Conservation (phyloP, 441 rosid genomes). For the Mallotus repandus region DNA sequence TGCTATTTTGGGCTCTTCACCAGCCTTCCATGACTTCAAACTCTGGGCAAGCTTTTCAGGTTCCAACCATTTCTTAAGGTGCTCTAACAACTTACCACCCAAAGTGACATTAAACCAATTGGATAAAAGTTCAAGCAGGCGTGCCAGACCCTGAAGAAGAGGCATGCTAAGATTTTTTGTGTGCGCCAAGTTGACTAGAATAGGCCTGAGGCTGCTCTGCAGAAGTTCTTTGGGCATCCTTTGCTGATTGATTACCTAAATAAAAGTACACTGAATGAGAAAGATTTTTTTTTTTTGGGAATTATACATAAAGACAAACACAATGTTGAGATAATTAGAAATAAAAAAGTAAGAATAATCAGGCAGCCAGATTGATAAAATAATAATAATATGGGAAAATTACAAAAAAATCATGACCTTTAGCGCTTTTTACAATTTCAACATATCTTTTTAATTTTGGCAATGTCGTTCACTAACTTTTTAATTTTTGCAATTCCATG, state of each 20-base stretch:
- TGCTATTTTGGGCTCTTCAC: constrained; percentile 99
- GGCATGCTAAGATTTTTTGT: constrained; percentile 99
- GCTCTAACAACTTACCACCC: constrained; percentile 97
- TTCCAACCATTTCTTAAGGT: constrained; percentile 98
- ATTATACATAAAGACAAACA: not conserved
- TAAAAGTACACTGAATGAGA: constrained; percentile 1
- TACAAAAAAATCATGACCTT: no score
- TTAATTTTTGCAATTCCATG: no score
- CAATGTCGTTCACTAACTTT: no score
- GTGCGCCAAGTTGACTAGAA: constrained; percentile 91
- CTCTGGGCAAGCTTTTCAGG: constrained; percentile 97
- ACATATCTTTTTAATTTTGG: no score
- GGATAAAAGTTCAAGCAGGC: constrained; percentile 95
- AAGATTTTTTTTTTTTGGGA: not conserved
- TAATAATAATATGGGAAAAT: no score
- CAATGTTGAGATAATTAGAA: not conserved
- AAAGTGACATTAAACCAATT: constrained; percentile 98
- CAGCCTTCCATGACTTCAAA: constrained; percentile 95
- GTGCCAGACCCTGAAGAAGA: constrained; percentile 96
- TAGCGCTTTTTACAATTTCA: no score
- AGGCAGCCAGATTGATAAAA: not conserved
- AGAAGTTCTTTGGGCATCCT: constrained; percentile 99
- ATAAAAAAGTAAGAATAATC: not conserved
- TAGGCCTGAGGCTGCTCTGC: constrained; percentile 98
- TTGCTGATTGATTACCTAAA: constrained; percentile 93